Conservation (phyloP, 73 alveolate genomes). For the Paramecium sexaurelia region DNA sequence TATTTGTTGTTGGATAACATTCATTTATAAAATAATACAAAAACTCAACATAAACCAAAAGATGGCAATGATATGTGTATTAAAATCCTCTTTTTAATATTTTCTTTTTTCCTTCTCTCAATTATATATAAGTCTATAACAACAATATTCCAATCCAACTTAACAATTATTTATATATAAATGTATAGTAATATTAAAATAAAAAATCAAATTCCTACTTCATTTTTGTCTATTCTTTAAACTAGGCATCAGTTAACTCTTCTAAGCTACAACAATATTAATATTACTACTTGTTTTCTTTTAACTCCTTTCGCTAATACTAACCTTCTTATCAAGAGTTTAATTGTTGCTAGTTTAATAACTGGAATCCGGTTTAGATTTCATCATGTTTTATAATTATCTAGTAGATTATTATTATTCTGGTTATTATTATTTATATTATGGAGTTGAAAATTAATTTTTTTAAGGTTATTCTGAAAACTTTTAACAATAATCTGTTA, state of each 20-base stretch:
- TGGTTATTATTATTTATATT: background rate
- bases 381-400: background rate
- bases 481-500: background rate
- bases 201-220: background rate
- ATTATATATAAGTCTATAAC: background rate
- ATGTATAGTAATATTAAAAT: background rate
- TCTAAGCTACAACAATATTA: background rate
- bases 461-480: background rate
- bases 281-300: background rate
- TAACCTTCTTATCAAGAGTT: background rate
- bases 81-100: background rate
- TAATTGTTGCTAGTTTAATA: background rate
- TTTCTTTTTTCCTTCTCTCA: slow-evolving; percentile 12
- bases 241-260: background rate
- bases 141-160: too few relatives aligned
- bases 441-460: background rate
- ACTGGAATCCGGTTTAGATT: background rate
- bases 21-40: background rate
- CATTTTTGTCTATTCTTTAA: slow-evolving; percentile 20
- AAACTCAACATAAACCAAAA: background rate
- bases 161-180: background rate
- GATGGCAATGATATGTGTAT: slow-evolving; percentile 29
- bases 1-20: slow-evolving; percentile 35
- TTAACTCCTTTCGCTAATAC: slow-evolving; percentile 25
- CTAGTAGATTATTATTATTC: background rate